Evolutionary conservation across 345 rosid genomes (phyloP), one percentile per base, ranked within the genome.

Genomic region (Corchorus olitorius): DNA sequence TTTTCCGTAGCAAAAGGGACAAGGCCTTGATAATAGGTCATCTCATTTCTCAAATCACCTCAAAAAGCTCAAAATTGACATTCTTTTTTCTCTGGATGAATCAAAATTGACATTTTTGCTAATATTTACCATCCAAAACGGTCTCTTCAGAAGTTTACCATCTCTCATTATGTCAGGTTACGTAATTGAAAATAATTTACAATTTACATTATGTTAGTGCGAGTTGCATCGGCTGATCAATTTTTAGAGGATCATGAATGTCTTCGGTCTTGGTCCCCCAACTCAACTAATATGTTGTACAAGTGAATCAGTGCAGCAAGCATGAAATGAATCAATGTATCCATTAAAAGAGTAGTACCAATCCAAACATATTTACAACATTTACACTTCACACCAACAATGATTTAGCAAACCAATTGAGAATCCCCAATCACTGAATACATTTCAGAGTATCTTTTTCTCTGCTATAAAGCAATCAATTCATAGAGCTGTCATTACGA

Each of bases 401-500:
- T 39, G 64, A 72, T 61, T 54, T 71, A 16, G 34, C 55, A 34
- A 37, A 60, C 14, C 12, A 72, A 19, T 37, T 34, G n/a, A 74
- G 61, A 74, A 63, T 48, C 15, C 46, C 19, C 4, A 56, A 34
- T 65, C 59, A 67, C 11, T 63, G 17, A 43, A 1, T 67, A 41
- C 20, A n/a, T 8, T 43, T 55, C 11, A 39, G 12, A 45, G 50
- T 45, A 64, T 20, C 0, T 17, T 22, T 33, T 34, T n/a, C 10
- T 60, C 58, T 46, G 59, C 15, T 13, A 49, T 34, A 4, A 48
- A 76, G 43, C 41, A 55, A 74, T 71, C 17, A 19, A 33, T 80
- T 92, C 84, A 93, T 10, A 89, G 85, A 59, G 93, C 89, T 80
- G 78, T 87, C 39, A 92, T 83, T 78, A 89, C 89, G 79, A 83